phyloP scores from a whole-genome alignment of 805 yeast genomes.

The Wickerhamiella slavikovae region DNA sequence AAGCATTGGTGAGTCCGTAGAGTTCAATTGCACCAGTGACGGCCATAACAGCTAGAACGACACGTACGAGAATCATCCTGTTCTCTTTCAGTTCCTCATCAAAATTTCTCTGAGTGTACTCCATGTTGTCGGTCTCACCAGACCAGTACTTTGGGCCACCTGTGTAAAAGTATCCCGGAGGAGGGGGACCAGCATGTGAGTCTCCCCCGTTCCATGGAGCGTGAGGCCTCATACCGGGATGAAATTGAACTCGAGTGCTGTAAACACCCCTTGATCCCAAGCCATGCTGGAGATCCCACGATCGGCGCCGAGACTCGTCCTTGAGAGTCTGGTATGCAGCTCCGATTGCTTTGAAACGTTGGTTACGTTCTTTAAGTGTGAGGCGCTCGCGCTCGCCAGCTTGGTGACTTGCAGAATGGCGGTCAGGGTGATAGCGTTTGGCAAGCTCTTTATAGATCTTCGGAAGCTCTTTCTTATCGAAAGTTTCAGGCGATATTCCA shows the following conservation, averaged over 20 bases:
- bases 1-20: constrained; percentile 14
- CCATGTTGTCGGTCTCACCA: constrained; percentile 8
- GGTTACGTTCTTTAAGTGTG: constrained; percentile 20
- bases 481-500: constrained; percentile 19
- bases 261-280: no score
- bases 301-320: constrained; percentile 23
- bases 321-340: constrained; percentile 39
- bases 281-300: constrained; percentile 12
- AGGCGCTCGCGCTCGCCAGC: constrained; percentile 11
- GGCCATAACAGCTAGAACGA: constrained; percentile 22
- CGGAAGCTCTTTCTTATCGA: constrained; percentile 24
- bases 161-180: not conserved
- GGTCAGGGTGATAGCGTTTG: constrained; percentile 70
- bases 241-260: not conserved
- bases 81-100: constrained; percentile 20
- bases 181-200: not conserved
- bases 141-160: not conserved
- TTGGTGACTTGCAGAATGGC: no score
- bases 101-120: constrained; percentile 17
- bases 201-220: not conserved
- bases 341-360: constrained; percentile 34
- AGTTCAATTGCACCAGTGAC: constrained; percentile 22
- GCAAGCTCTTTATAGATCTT: constrained; percentile 37
- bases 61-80: constrained; percentile 24
- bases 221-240: not conserved